A percentile compares a stretch with the other conserved stretches of the same genome.
Evolutionary conservation across 2,329 filamentous ascomycete genomes (phyloP).

Genomic region (Bipolaris zeicola): DNA sequence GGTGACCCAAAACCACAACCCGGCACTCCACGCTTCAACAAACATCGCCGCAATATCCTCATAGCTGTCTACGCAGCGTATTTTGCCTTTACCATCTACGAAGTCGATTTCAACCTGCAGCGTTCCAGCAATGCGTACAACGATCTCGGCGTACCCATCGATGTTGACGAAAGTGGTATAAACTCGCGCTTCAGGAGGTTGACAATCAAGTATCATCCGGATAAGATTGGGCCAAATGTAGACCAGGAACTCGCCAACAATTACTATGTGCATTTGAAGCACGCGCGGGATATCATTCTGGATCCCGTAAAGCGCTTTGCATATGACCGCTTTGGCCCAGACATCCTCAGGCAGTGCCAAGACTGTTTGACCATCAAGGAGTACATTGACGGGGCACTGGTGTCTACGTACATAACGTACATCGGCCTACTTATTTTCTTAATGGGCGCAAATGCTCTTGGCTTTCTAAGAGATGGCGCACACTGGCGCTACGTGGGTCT

Average conservation of each 20-base stretch:
- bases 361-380: slow-evolving; percentile 72
- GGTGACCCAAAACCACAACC: slow-evolving; percentile 78
- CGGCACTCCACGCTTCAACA: slow-evolving; percentile 69
- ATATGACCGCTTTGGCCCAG: slow-evolving; percentile 82
- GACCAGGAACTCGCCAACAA: slow-evolving; percentile 42
- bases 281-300: slow-evolving; percentile 84
- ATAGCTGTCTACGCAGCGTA: slow-evolving; percentile 82
- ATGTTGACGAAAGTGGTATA: slow-evolving; percentile 74
- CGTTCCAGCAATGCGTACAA: slow-evolving; percentile 77
- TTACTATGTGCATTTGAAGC: slow-evolving; percentile 82
- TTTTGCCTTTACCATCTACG: slow-evolving; percentile 89
- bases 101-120: slow-evolving; percentile 82
- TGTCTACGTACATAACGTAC: slow-evolving; percentile 33
- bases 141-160: slow-evolving; percentile 71
- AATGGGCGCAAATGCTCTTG: slow-evolving; percentile 42
- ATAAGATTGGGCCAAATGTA: slow-evolving; percentile 65
- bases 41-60: slow-evolving; percentile 81
- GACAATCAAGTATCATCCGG: slow-evolving; percentile 74
- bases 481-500: slow-evolving; percentile 59
- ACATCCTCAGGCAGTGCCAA: slow-evolving; percentile 59
- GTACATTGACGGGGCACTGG: slow-evolving; percentile 70
- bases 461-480: slow-evolving; percentile 41
- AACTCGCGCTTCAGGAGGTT: slow-evolving; percentile 80
- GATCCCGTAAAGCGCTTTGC: slow-evolving; percentile 77
- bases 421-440: slow-evolving; percentile 36